Conservation (phyloP, 225 moss, liverwort and hornwort species). For the Neckera pumila region DNA sequence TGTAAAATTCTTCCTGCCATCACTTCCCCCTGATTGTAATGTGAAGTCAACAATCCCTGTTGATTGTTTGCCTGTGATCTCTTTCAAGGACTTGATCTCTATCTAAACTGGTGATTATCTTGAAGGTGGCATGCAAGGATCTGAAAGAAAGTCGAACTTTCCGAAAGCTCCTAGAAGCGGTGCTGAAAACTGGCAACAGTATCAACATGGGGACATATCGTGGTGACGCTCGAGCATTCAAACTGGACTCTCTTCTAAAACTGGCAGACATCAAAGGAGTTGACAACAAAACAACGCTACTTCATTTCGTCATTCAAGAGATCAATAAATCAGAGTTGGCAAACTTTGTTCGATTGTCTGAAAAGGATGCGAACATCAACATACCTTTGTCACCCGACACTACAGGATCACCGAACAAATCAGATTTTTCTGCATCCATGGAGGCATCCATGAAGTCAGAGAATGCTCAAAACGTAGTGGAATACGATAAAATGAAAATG, state of each 20-base stretch:
- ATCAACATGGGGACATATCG: slow-evolving; percentile 13
- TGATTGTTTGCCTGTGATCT: not conserved
- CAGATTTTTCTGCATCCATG: slow-evolving; percentile 19
- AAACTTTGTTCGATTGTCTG: slow-evolving; percentile 3
- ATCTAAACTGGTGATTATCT: not conserved
- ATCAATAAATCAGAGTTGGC: slow-evolving; percentile 40
- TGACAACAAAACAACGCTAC: slow-evolving; percentile 62
- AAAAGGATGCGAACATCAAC: slow-evolving; percentile 12
- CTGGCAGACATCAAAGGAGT: slow-evolving; percentile 46
- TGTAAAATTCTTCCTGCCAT: not conserved
- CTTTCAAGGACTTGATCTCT: not conserved
- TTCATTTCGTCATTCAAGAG: slow-evolving; percentile 62
- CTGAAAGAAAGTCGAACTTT: slow-evolving; percentile 12
- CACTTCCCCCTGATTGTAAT: not conserved
- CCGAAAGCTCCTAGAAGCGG: slow-evolving; percentile 13
- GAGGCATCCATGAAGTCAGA: slow-evolving; percentile 30
- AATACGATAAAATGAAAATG: slow-evolving; percentile 8
- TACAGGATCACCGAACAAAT: not conserved
- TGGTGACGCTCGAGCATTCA: slow-evolving; percentile 12
- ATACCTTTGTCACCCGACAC: not conserved
- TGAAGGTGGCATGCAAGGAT: slow-evolving; percentile 4
- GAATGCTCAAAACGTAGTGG: slow-evolving; percentile 8
- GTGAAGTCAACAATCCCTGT: not conserved
- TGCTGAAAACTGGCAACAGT: slow-evolving; percentile 5
- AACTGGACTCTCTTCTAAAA: slow-evolving; percentile 9